These are phyloP conservation scores for Colletotrichum truncatum DNA, from an alignment of 2,329 filamentous ascomycete genomes.

Conservation along the genomic window DNA sequence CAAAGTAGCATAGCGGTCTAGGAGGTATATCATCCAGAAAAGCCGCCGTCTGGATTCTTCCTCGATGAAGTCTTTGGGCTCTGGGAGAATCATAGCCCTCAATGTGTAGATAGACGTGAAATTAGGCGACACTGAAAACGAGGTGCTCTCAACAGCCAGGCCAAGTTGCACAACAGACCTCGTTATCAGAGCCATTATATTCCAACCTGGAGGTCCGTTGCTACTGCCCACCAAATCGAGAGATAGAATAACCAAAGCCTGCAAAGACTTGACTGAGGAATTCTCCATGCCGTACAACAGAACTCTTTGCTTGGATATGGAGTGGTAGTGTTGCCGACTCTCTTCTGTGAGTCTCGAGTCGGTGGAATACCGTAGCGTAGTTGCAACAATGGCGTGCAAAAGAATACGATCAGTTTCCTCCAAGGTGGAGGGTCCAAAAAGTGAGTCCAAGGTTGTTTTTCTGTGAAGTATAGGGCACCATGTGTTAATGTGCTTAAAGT, in stretches of 20 bases:
- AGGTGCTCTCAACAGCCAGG: conserved; percentile 83
- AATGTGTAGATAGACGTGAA: conserved; percentile 91
- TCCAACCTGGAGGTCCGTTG: conserved; percentile 93
- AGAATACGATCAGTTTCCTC: conserved; percentile 86
- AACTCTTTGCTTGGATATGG: conserved; percentile 85
- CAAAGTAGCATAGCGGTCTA: conserved; percentile 90
- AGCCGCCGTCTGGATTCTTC: conserved; percentile 85
- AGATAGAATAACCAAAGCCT: conserved; percentile 87
- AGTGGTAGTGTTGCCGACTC: conserved; percentile 78
- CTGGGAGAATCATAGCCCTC: conserved; percentile 83
- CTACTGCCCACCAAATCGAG: conserved; percentile 86
- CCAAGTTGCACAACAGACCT: conserved; percentile 90
- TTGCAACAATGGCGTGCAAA: conserved; percentile 88
- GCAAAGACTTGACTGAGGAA: conserved; percentile 86
- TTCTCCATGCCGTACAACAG: conserved; percentile 89
- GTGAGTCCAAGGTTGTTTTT: conserved; percentile 79
- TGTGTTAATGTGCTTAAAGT: conserved; percentile 82
- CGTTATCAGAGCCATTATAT: conserved; percentile 87
- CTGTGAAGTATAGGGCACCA: conserved; percentile 94
- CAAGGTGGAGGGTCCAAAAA: conserved; percentile 80
- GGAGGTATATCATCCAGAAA: conserved; percentile 94
- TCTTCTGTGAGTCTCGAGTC: conserved; percentile 79
- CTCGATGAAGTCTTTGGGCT: conserved; percentile 86
- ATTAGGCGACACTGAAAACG: conserved; percentile 78
- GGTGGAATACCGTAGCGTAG: conserved; percentile 83